phyloP scores from a whole-genome alignment of 1,284 basidiomycete genomes.

The Apiotrichum siamense region DNA sequence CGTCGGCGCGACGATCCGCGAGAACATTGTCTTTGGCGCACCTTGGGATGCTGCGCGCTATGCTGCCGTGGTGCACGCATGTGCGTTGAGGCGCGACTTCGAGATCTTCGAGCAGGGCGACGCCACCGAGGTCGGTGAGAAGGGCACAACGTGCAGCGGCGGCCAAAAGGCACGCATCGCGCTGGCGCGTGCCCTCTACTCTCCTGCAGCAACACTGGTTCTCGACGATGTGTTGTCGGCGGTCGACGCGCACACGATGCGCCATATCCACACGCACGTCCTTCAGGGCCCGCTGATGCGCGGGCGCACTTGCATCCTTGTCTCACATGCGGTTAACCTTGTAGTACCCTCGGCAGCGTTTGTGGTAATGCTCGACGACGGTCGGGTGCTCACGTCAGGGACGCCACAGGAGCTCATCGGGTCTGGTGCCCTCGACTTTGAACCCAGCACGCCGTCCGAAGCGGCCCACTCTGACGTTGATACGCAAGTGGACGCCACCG shows the following conservation, averaged over 20 bases:
- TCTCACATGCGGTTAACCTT: conserved; percentile 53
- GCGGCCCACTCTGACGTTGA: too few relatives aligned
- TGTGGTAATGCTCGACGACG: conserved; percentile 43
- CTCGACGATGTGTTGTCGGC: conserved; percentile 46
- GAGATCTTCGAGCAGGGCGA: conserved; percentile 53
- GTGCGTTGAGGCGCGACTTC: conserved; percentile 53
- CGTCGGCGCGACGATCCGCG: conserved; percentile 53
- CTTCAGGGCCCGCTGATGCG: conserved; percentile 44
- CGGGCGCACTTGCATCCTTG: conserved; percentile 50
- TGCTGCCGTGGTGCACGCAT: conserved; percentile 50
- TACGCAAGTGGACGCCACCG: too few relatives aligned
- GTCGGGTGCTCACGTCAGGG: conserved; percentile 34
- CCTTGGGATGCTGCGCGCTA: conserved; percentile 49
- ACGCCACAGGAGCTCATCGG: conserved; percentile 32
- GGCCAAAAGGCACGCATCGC: conserved; percentile 47
- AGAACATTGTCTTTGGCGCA: conserved; percentile 54
- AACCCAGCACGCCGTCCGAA: conserved; percentile 10
- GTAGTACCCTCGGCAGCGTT: conserved; percentile 49
- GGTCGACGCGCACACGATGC: conserved; percentile 50
- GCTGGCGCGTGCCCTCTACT: conserved; percentile 45
- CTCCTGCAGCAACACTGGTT: conserved; percentile 39
- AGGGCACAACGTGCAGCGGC: conserved; percentile 51
- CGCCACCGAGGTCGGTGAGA: conserved; percentile 56
- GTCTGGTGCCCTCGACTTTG: conserved; percentile 21
- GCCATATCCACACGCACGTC: conserved; percentile 38